A percentile compares a stretch with the other conserved stretches of the same genome.
Evolutionary conservation across 768 basidiomycete species (phyloP).

Genomic region (Boletus sp.): DNA sequence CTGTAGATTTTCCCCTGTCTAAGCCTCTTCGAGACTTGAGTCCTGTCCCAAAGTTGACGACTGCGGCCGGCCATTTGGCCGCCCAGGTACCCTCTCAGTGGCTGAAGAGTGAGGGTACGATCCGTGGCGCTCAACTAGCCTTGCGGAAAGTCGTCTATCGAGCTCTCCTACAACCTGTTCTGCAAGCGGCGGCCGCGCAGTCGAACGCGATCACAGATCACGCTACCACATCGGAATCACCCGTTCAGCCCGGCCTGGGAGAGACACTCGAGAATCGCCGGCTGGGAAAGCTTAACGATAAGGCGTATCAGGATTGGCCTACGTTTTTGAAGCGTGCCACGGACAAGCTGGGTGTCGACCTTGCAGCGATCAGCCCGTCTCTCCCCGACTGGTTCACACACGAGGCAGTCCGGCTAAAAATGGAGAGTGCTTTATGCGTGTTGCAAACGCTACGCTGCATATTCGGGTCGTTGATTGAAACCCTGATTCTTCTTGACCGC

Average conservation of each 20-base stretch:
- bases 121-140: slow-evolving; percentile 44
- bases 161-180: slow-evolving; percentile 50
- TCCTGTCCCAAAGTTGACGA: slow-evolving; percentile 23
- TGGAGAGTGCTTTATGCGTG: slow-evolving; percentile 49
- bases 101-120: slow-evolving; percentile 39
- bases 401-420: slow-evolving; percentile 21
- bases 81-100: slow-evolving; percentile 69
- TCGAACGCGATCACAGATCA: background rate
- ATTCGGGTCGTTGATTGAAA: slow-evolving; percentile 67
- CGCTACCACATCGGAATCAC: background rate
- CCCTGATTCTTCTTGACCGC: slow-evolving; percentile 62
- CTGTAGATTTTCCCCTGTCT: slow-evolving; percentile 58
- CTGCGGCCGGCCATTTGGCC: slow-evolving; percentile 62
- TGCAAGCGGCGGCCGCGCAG: slow-evolving; percentile 12
- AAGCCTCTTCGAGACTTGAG: slow-evolving; percentile 17
- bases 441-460: slow-evolving; percentile 67
- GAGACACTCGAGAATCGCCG: slow-evolving; percentile 42
- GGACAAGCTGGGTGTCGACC: slow-evolving; percentile 26
- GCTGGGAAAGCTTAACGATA: slow-evolving; percentile 51
- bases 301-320: slow-evolving; percentile 49
- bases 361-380: slow-evolving; percentile 3
- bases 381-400: slow-evolving; percentile 24
- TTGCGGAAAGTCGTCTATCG: slow-evolving; percentile 72
- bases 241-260: slow-evolving; percentile 32
- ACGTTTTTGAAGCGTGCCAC: slow-evolving; percentile 43